Base-by-base conservation (phyloP, 768 basidiomycete species). In the Lactarius psammicola region DNA sequence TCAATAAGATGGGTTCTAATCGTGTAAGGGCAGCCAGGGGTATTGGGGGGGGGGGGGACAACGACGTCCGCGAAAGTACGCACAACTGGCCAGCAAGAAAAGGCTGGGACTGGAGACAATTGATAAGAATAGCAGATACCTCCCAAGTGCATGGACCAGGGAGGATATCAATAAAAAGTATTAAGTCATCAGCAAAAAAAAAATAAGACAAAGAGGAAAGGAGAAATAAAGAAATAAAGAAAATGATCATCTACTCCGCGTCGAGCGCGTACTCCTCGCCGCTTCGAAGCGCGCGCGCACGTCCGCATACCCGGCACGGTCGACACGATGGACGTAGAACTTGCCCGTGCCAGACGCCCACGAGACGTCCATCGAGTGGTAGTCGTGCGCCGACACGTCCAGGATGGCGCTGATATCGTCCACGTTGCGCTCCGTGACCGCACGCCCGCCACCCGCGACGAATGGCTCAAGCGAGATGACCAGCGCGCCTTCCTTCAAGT, bases 401-500 rank as follows among this genome's bases (percentile, higher is more conserved):
- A 95, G 89, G 63, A 95, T 94, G 10, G 89, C 85, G 64, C 86
- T 85, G 59, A 94, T 90, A 66, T 92, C 90, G 73, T 89, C 85
- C 51, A 88, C 89, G 70, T 94, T 96, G 54, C 90, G 88, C 70
- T 94, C 88, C 0, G 90, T 93, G 64, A 97, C 20, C 3, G 44
- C 80, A 42, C 91, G 85, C 51, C 87, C 89, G 70, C 88, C 80
- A 28, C 78, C 75, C 0, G 88, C 84, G 63, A 95, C 88, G 68
- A 93, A 97, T 1, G 94, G 93, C 65, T 89, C 86, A 20, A 99
- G 78, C 23, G 92, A 94, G 42, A 98, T 85, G 56, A 99, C 90
- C 56, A 87, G 87, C 0, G 95, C 94, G 23, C 93, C 92, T 65
- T 96, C 93, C 73, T 94, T 97, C 66, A 98, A 79, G 73, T 99